Base-by-base conservation (phyloP, 768 basidiomycete species). In the Tubosaeta sp. region DNA sequence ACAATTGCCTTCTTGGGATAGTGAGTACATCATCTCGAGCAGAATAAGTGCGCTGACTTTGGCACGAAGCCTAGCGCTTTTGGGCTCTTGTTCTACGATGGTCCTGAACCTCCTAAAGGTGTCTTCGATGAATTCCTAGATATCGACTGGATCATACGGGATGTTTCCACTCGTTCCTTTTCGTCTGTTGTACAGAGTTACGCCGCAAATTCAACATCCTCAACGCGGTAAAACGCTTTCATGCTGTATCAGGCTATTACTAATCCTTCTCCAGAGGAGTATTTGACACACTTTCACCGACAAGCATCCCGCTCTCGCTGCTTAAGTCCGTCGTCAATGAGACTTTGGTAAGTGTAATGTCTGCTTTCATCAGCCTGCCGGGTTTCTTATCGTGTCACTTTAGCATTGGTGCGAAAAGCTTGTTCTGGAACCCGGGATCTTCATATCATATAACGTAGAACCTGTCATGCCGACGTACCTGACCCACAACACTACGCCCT, bases 1-100 rank as follows among this genome's bases (percentile, higher is more conserved):
- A 76, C 48, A 77, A 75, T 52, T 66, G 46, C 44, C 5, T 31
- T 13, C 22, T 22, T 33, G 49, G 32, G 29, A 12, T 53, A 58
- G 52, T 37, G 22, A 11, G 47, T 32, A 5, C 5, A 25, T 29
- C 3, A 4, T 22, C 9, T 26, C 29, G 9, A 26, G 22, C 22
- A 17, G 25, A 9, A 9, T 5, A 6, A 38, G 4, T 13, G 25
- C 12, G 4, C 31, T 51, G 26, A 35, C 35, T 39, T 39, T 34
- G 25, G 8, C 5, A 25, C 22, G 13, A 6, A 39, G 25, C 53
- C 29, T 26, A 13, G 46, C 25, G 45, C 38, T 35, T 63, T 55
- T 47, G 60, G 68, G n/a, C 43, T 77, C 4, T 33, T 84, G 11
- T 84, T 84, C 65, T 84, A 85, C 52, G 77, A 84, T 57, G 77